A percentile compares a stretch with the other conserved stretches of the same genome.
Evolutionary conservation across 2,329 filamentous ascomycete species (phyloP).

Genomic region (Dothideomycetes sp.): DNA sequence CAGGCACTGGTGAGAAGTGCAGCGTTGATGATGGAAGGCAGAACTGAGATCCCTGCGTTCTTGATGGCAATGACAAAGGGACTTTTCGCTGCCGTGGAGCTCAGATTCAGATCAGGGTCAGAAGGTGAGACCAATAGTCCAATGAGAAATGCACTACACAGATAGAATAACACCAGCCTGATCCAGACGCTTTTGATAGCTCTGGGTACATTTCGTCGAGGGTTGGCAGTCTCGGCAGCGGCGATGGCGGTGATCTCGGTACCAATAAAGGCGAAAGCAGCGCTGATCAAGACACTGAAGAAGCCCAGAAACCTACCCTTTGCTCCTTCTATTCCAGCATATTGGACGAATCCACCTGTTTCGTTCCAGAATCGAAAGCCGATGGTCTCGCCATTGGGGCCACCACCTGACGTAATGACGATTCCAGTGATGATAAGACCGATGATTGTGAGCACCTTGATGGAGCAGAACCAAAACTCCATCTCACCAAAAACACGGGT

Average conservation of each 20-base stretch:
- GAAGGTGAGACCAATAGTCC: slow-evolving; percentile 5
- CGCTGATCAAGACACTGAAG: slow-evolving; percentile 53
- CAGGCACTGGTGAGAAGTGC: slow-evolving; percentile 61
- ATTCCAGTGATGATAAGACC: slow-evolving; percentile 57
- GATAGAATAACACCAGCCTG: slow-evolving; percentile 8
- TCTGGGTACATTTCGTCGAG: slow-evolving; percentile 24
- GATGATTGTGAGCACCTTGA: slow-evolving; percentile 45
- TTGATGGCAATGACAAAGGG: slow-evolving; percentile 62
- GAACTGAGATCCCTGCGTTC: slow-evolving; percentile 51
- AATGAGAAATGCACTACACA: slow-evolving; percentile 27
- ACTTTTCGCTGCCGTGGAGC: slow-evolving; percentile 7
- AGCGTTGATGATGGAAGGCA: slow-evolving; percentile 63
- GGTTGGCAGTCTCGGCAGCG: slow-evolving; percentile 40
- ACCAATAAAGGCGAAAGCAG: slow-evolving; percentile 51
- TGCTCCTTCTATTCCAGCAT: slow-evolving; percentile 17
- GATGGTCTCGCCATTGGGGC: slow-evolving; percentile 40
- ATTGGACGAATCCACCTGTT: slow-evolving; percentile 26
- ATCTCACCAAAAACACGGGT: slow-evolving; percentile 65
- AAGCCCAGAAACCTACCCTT: slow-evolving; percentile 52
- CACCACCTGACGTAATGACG: slow-evolving; percentile 46
- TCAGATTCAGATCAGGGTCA: slow-evolving; percentile 1
- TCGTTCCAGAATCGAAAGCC: slow-evolving; percentile 42
- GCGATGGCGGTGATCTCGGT: slow-evolving; percentile 52
- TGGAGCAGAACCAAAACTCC: slow-evolving; percentile 66
- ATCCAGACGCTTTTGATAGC: slow-evolving; percentile 8